Percentiles rank a stretch among this genome's conserved stretches.
These are phyloP conservation scores for Orbilia oligospora DNA, from an alignment of 2,329 filamentous ascomycete genomes.

Conservation along the genomic window DNA sequence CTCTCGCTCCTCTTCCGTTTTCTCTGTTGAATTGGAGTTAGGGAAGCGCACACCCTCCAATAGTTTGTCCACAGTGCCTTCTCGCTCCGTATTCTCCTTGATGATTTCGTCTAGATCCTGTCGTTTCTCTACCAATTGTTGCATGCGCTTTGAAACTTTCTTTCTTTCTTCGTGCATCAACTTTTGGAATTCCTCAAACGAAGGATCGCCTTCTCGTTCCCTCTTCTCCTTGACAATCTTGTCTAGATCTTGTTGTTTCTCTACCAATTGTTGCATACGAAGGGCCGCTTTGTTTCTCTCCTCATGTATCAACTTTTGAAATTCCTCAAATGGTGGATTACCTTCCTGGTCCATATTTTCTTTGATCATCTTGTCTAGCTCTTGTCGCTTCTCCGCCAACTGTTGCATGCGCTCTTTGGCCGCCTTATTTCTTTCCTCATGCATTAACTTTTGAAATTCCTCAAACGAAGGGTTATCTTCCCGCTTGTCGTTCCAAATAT, in stretches of 20 bases:
- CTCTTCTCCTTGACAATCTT: constrained; percentile 23
- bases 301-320: constrained; percentile 41
- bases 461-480: constrained; percentile 25
- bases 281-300: constrained; percentile 34
- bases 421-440: constrained; percentile 41
- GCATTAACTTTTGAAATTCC: constrained; percentile 41
- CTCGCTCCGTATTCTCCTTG: background rate
- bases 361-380: constrained; percentile 37
- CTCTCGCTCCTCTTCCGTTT: constrained; percentile 12
- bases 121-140: constrained; percentile 33
- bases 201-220: background rate
- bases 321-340: constrained; percentile 33
- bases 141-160: no score
- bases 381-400: constrained; percentile 36
- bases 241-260: constrained; percentile 41
- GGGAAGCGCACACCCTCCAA: background rate
- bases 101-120: constrained; percentile 42
- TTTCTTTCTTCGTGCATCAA: no score
- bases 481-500: constrained; percentile 37
- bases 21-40: background rate
- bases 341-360: constrained; percentile 5
- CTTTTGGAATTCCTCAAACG: no score
- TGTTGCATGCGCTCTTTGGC: constrained; percentile 30
- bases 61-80: background rate
- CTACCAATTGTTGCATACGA: constrained; percentile 21